phyloP scores from a whole-genome alignment of 2,329 filamentous ascomycete species.

The Fusarium multiceps region DNA sequence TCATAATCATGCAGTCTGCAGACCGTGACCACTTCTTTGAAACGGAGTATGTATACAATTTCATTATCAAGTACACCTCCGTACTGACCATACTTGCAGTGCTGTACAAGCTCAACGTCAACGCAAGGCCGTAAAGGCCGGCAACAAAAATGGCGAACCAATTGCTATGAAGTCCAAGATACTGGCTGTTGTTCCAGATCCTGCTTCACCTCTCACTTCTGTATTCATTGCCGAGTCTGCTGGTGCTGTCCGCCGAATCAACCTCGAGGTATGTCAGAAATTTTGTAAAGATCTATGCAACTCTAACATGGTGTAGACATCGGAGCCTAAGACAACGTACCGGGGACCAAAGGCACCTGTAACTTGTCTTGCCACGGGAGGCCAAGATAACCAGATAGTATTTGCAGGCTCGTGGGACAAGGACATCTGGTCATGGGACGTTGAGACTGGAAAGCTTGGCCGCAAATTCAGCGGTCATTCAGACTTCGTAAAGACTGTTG shows the following conservation, averaged over 20 bases:
- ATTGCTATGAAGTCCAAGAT: constrained; percentile 87
- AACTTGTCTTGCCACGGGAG: constrained; percentile 77
- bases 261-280: constrained; percentile 71
- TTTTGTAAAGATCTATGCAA: neutral
- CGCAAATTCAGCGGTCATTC: constrained; percentile 78
- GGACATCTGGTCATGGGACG: constrained; percentile 85
- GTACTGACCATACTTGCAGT: constrained; percentile 48
- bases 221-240: constrained; percentile 89
- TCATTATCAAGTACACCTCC: neutral
- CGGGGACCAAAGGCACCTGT: constrained; percentile 83
- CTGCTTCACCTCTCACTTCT: constrained; percentile 64
- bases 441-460: constrained; percentile 64
- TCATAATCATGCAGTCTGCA: constrained; percentile 69
- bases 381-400: constrained; percentile 66
- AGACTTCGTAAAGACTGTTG: constrained; percentile 90
- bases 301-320: constrained; percentile 42
- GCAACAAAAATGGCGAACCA: constrained; percentile 85
- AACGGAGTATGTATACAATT: constrained; percentile 74
- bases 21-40: constrained; percentile 91
- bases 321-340: constrained; percentile 61
- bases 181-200: constrained; percentile 77
- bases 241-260: constrained; percentile 79
- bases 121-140: constrained; percentile 75
- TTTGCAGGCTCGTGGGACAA: constrained; percentile 98
- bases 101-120: constrained; percentile 60